Evolutionary conservation across 2,329 filamentous ascomycete species (phyloP).

Genomic region (Exophiala calicioides): DNA sequence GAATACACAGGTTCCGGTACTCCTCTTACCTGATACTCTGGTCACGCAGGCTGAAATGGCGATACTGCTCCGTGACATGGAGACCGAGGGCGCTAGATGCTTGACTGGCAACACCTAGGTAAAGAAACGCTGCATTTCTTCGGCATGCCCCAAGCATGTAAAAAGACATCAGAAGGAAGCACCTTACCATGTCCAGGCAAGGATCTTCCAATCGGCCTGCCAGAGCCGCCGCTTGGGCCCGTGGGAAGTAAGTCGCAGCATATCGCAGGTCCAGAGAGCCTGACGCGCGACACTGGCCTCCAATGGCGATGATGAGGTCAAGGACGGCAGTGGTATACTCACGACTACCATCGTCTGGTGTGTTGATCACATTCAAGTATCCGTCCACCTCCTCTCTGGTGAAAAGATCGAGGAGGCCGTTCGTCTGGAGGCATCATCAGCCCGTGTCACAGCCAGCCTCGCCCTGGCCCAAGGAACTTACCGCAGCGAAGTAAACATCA

Average conservation of each 20-base stretch:
- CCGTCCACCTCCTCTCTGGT: constrained; percentile 33
- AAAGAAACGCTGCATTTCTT: constrained; percentile 64
- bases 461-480: constrained; percentile 13
- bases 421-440: constrained; percentile 35
- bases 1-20: too few relatives aligned
- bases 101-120: constrained; percentile 60
- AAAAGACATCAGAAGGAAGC: constrained; percentile 59
- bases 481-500: constrained; percentile 35
- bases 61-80: constrained; percentile 44
- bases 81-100: constrained; percentile 60
- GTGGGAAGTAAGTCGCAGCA: constrained; percentile 48
- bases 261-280: constrained; percentile 33
- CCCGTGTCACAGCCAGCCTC: neutral
- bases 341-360: constrained; percentile 1
- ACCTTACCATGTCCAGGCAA: constrained; percentile 54
- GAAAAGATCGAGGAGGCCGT: constrained; percentile 44
- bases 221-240: constrained; percentile 52
- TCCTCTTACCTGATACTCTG: constrained; percentile 19
- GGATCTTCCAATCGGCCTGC: constrained; percentile 56
- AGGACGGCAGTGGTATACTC: constrained; percentile 33
- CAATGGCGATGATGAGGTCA: constrained; percentile 55
- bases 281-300: constrained; percentile 49
- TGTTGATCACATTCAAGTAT: constrained; percentile 4
- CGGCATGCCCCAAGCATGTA: constrained; percentile 62
- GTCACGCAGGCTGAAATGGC: constrained; percentile 12